phyloP scores from a whole-genome alignment of 139 green algal genomes.

The Haematococcus lacustris region DNA sequence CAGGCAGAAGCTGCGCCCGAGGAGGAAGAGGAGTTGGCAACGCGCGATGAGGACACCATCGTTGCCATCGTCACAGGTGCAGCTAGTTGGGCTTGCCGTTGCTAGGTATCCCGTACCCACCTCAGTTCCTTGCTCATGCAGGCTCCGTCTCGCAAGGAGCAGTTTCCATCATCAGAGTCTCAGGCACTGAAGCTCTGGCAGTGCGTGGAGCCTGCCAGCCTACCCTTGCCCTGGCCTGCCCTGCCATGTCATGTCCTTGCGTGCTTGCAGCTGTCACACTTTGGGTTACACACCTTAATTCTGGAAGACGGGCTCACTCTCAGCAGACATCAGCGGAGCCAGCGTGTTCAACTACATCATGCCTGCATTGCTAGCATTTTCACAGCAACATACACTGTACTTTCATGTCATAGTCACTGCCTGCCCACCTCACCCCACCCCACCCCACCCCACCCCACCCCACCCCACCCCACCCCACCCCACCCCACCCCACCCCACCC shows the following conservation, averaged over 20 bases:
- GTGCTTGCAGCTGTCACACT: not conserved
- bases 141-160: conserved; percentile 45
- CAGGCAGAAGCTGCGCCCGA: no score
- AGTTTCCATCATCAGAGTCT: conserved; percentile 86
- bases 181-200: conserved; percentile 55
- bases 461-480: no score
- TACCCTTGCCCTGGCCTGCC: not conserved
- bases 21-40: no score
- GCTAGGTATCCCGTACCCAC: not conserved
- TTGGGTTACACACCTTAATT: not conserved
- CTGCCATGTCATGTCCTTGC: not conserved
- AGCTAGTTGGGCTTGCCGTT: not conserved
- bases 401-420: not conserved
- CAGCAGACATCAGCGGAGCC: not conserved
- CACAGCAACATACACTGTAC: not conserved
- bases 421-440: not conserved
- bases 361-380: not conserved
- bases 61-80: conserved; percentile 65
- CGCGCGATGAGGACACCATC: conserved; percentile 60
- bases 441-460: no score
- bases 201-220: conserved; percentile 12
- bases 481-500: no score
- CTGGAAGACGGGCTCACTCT: not conserved
- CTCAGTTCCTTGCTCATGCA: conserved; percentile 9
- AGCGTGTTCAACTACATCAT: not conserved